Conservation (phyloP, 768 basidiomycete species). For the Pisolithus marmoratus region DNA sequence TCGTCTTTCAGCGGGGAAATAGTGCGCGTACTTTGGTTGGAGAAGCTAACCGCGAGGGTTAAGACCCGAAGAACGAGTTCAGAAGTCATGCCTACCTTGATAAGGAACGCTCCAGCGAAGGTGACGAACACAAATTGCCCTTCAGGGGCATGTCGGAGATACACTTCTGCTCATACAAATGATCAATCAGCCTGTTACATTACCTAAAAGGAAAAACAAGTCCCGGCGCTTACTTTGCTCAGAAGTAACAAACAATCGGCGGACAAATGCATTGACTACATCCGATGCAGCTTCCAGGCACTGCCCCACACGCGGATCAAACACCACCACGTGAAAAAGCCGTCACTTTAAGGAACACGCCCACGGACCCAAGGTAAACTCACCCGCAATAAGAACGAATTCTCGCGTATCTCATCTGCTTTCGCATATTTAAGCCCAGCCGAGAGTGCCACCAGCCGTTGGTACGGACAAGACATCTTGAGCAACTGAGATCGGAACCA, state of each 20-base stretch:
- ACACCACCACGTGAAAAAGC: neutral
- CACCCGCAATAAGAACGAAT: slow-evolving; percentile 61
- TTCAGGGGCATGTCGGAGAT: slow-evolving; percentile 70
- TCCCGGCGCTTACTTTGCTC: slow-evolving; percentile 41
- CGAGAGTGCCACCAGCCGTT: slow-evolving; percentile 62
- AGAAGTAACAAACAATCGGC: slow-evolving; percentile 47
- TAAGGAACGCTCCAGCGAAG: slow-evolving; percentile 76
- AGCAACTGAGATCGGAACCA: slow-evolving; percentile 58
- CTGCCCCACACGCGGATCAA: slow-evolving; percentile 26
- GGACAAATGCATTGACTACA: slow-evolving; percentile 55
- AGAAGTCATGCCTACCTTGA: slow-evolving; percentile 49
- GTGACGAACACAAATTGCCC: slow-evolving; percentile 75
- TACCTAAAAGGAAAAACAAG: neutral
- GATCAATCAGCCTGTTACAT: neutral
- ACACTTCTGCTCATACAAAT: slow-evolving; percentile 35
- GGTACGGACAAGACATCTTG: slow-evolving; percentile 60
- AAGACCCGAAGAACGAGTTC: neutral
- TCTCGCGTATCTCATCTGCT: slow-evolving; percentile 48
- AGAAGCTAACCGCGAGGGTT: slow-evolving; percentile 46
- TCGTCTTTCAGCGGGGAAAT: slow-evolving; percentile 54
- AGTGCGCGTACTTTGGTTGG: slow-evolving; percentile 65
- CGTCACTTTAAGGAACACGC: neutral
- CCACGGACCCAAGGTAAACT: slow-evolving; percentile 20
- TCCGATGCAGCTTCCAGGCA: slow-evolving; percentile 64
- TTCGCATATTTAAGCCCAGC: slow-evolving; percentile 77